Evolutionary conservation across 2,329 filamentous ascomycete species (phyloP).

Genomic region (Chlorencoelia australis): DNA sequence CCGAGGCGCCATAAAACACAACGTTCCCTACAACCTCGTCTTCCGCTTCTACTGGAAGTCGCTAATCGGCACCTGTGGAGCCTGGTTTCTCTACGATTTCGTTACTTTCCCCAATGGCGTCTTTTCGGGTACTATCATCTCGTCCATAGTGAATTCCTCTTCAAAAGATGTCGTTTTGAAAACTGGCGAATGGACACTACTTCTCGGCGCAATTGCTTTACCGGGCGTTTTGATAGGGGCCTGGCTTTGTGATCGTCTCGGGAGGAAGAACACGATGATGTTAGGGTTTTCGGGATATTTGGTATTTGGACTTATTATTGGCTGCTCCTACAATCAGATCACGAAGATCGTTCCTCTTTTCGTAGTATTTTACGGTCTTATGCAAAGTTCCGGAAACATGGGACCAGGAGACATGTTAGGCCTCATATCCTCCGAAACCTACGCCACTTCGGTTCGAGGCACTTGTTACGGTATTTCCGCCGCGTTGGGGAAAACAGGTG

Average conservation of each 20-base stretch:
- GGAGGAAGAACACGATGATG: slow-evolving; percentile 41
- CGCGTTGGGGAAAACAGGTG: slow-evolving; percentile 41
- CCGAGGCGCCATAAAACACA: slow-evolving; percentile 41
- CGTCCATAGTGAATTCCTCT: slow-evolving; percentile 29
- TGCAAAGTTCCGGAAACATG: slow-evolving; percentile 39
- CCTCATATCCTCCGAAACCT: slow-evolving; percentile 39
- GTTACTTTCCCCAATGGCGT: slow-evolving; percentile 34
- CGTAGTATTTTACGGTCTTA: slow-evolving; percentile 41
- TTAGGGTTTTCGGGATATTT: slow-evolving; percentile 40
- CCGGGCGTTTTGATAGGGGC: slow-evolving; percentile 42
- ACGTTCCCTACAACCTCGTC: slow-evolving; percentile 40
- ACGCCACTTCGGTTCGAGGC: slow-evolving; percentile 41
- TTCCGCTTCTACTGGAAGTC: slow-evolving; percentile 44
- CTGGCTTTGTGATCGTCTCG: slow-evolving; percentile 36
- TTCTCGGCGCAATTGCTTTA: slow-evolving; percentile 35
- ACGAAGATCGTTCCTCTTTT: slow-evolving; percentile 41
- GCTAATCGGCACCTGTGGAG: slow-evolving; percentile 40
- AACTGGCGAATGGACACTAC: slow-evolving; percentile 39
- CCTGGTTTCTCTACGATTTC: slow-evolving; percentile 44
- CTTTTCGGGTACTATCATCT: slow-evolving; percentile 36
- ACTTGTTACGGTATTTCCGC: slow-evolving; percentile 42
- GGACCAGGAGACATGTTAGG: slow-evolving; percentile 42
- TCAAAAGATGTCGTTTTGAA: slow-evolving; percentile 25
- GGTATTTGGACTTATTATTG: slow-evolving; percentile 42
- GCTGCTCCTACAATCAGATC: slow-evolving; percentile 37